Percentiles rank a stretch among this genome's conserved stretches.
These are phyloP conservation scores for Manihot esculenta DNA, from an alignment of 441 rosid species.

Conservation along the genomic window DNA sequence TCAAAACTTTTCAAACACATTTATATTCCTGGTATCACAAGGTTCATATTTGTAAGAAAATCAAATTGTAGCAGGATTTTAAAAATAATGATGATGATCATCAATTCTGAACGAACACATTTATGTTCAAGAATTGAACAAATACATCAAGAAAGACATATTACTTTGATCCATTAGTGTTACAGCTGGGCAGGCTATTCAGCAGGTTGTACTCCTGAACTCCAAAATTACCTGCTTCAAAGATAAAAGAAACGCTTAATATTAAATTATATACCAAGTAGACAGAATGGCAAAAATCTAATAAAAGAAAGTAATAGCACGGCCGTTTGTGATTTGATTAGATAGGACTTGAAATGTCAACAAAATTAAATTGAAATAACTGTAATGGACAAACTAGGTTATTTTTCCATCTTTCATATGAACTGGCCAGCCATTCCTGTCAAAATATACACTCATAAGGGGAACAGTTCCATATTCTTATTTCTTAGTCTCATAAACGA, in stretches of 20 bases:
- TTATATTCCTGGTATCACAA: neutral
- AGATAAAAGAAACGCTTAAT: constrained; percentile 9
- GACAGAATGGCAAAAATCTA: neutral
- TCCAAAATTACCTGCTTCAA: constrained; percentile 13
- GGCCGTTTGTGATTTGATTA: neutral
- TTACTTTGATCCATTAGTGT: constrained; percentile 40
- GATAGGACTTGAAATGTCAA: constrained; percentile 1
- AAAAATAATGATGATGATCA: neutral
- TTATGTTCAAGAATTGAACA: neutral
- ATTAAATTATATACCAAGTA: neutral
- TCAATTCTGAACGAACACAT: too few species aligned
- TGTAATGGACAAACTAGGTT: too few species aligned
- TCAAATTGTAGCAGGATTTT: neutral
- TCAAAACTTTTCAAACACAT: neutral
- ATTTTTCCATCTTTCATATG: too few species aligned
- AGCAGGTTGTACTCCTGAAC: neutral
- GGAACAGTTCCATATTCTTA: too few species aligned
- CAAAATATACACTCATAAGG: too few species aligned
- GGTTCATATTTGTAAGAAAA: neutral
- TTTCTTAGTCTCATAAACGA: too few species aligned
- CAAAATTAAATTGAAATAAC: neutral
- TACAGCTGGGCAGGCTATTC: neutral
- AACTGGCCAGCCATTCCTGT: too few species aligned
- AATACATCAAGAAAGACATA: constrained; percentile 11
- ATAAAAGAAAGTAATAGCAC: neutral